Evolutionary conservation across 768 basidiomycete genomes (phyloP).

Genomic region (Rhizopogon salebrosus): DNA sequence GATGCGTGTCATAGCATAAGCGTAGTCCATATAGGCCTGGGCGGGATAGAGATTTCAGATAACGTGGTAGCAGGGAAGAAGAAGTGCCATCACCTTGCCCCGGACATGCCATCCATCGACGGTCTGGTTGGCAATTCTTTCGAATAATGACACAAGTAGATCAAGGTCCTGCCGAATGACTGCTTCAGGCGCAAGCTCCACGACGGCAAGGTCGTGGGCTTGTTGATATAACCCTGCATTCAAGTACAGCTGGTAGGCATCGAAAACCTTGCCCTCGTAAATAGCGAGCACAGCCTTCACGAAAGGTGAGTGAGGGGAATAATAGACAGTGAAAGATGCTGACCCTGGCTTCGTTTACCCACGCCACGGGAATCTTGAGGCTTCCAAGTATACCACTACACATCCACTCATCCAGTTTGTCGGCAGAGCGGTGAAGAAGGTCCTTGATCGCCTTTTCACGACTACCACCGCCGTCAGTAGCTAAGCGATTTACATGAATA

Average conservation of each 20-base stretch:
- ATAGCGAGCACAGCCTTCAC: constrained; percentile 63
- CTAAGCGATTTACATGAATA: neutral
- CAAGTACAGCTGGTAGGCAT: constrained; percentile 75
- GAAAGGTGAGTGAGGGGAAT: neutral
- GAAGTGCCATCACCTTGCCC: constrained; percentile 58
- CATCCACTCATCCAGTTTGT: constrained; percentile 67
- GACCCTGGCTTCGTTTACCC: constrained; percentile 92
- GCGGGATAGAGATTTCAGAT: constrained; percentile 1
- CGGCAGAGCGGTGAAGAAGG: constrained; percentile 65
- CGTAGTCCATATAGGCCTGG: constrained; percentile 72
- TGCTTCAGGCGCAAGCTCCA: constrained; percentile 85
- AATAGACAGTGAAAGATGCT: constrained; percentile 6
- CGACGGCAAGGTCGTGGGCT: constrained; percentile 81
- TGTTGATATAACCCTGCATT: constrained; percentile 62
- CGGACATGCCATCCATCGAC: constrained; percentile 78
- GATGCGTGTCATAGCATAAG: constrained; percentile 53
- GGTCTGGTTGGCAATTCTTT: constrained; percentile 47
- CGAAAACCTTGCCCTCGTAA: constrained; percentile 54
- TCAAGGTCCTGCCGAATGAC: constrained; percentile 53
- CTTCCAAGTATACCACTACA: constrained; percentile 67
- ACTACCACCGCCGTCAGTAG: constrained; percentile 36
- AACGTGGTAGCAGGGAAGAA: constrained; percentile 1
- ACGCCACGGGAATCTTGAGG: constrained; percentile 74
- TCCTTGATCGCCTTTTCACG: constrained; percentile 81
- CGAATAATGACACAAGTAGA: constrained; percentile 67